Evolutionary conservation across 129 eudicot genomes (phyloP), one percentile per base, ranked within the genome.

Genomic region (Dittrichia graveolens): DNA sequence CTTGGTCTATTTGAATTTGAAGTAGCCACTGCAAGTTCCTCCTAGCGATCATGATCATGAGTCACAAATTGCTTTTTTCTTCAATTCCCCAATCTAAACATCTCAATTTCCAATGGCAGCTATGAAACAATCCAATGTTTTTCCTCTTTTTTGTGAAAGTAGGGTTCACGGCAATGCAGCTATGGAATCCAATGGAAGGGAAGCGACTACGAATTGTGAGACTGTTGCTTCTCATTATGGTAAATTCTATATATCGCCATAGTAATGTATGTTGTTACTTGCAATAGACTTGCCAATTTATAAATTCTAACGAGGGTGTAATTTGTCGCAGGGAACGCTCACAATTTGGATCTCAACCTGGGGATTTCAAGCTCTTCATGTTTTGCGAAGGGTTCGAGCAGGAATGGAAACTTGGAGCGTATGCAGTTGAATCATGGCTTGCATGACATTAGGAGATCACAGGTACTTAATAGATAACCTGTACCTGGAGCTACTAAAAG

Each of bases 101-200:
- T 61, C 58, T 69, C 69, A 58, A 58, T 60, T 56, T 24, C 31
- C 31, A 24, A 2, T 24, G 31, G 31, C 31, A 24, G 31, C 31
- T 24, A 24, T 49, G 48, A 56, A 41, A 48, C 73, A 71, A 71
- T 72, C 67, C 85, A 80, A 78, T 72, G 15, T 43, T 47, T 54
- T 81, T 70, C 58, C 44, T 59, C 61, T 70, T 64, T 81, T 46
- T 65, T 59, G 2, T 24, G 66, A 53, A 34, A 75, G 66, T 69
- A 84, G 89, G 87, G 87, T 84, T 65, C 83, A 87, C 40, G 89
- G 80, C 66, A 77, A 79, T 24, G 85, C 87, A 2, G 85, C 87
- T 18, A 70, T 84, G 69, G 50, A 77, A 56, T 73, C 78, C 62
- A 81, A 84, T 61, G 83, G 82, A 41, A 73, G 78, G 69, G 83